Conservation (phyloP, 75 land plant species). For the Pinus taeda region DNA sequence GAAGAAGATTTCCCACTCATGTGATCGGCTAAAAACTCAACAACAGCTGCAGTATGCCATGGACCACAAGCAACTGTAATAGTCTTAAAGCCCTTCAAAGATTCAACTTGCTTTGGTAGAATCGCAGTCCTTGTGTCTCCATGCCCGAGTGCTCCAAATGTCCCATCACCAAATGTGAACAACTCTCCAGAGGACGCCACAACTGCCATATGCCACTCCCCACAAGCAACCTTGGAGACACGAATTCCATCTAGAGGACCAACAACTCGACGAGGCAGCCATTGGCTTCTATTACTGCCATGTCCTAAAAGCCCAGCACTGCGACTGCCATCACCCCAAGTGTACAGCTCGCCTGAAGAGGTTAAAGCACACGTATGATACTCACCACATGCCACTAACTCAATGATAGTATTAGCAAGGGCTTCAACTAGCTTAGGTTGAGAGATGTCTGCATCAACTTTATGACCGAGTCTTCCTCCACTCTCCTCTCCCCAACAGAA, state of each 20-base stretch:
- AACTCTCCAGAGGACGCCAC: constrained; percentile 36
- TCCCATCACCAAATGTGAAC: constrained; percentile 63
- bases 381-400: constrained; percentile 40
- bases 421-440: constrained; percentile 45
- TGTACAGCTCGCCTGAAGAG: constrained; percentile 41
- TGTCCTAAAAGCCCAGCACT: constrained; percentile 17
- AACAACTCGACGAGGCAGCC: constrained; percentile 37
- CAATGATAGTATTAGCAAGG: constrained; percentile 14
- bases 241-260: constrained; percentile 32
- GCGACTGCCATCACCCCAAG: constrained; percentile 45
- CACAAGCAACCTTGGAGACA: constrained; percentile 41
- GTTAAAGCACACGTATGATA: constrained; percentile 45
- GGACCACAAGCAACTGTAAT: constrained; percentile 47
- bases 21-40: constrained; percentile 20
- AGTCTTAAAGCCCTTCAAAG: constrained; percentile 38
- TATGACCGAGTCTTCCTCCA: constrained; percentile 55
- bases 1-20: constrained; percentile 11
- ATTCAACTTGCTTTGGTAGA: constrained; percentile 45
- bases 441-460: constrained; percentile 34
- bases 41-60: constrained; percentile 49
- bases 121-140: constrained; percentile 33
- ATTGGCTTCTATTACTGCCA: constrained; percentile 19
- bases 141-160: constrained; percentile 62
- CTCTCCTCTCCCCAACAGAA: constrained; percentile 59
- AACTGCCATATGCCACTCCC: constrained; percentile 49